Base-by-base conservation (phyloP, 805 yeast genomes). In the Kregervanrija fluxuum region DNA sequence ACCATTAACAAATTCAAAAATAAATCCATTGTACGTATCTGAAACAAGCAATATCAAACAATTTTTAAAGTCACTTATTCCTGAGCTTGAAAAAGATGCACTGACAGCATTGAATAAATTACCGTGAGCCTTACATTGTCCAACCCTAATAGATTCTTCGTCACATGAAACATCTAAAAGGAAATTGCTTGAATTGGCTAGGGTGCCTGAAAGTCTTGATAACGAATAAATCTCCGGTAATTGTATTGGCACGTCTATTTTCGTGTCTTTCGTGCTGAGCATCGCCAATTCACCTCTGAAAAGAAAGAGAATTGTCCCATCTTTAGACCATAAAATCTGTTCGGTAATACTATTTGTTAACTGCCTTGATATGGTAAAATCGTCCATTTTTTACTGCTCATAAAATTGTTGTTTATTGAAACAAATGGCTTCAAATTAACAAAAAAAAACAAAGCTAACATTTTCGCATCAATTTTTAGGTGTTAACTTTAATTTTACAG, bases 1-100 rank as follows among this genome's bases (percentile, higher is more conserved):
- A 0, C 52, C 53, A 28, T 38, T 40, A 10, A 41, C 37, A 35
- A 37, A 48, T 28, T 39, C 37, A 9, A 45, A 30, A 4, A 53
- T 33, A 11, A 42, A 38, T 9, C 54, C 56, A 44, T 52, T 52
- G 14, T 44, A 13, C 4, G 49, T 33, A 35, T 52, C 55, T 5
- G 53, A 46, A 12, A 50, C 53, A 8, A 39, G 17, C 15, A 45
- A 33, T 34, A 39, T 40, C 40, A 50, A 33, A 13, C 44, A 41
- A 10, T 39, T 30, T 8, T 45, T 37, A 10, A 46, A 40, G 8
- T 37, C 15, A 17, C 48, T 47, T 12, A 51, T 41, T 1, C 55
- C 54, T 4, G 51, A 46, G 14, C 42, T 47, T 3, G 56, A 53
- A 30, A 47, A 33, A 3, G 45, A 41, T 10, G 52, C 15, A 35